A percentile compares a stretch with the other conserved stretches of the same genome.
Evolutionary conservation across 1,284 basidiomycete species (phyloP).

Genomic region (Cryptococcus sp.): DNA sequence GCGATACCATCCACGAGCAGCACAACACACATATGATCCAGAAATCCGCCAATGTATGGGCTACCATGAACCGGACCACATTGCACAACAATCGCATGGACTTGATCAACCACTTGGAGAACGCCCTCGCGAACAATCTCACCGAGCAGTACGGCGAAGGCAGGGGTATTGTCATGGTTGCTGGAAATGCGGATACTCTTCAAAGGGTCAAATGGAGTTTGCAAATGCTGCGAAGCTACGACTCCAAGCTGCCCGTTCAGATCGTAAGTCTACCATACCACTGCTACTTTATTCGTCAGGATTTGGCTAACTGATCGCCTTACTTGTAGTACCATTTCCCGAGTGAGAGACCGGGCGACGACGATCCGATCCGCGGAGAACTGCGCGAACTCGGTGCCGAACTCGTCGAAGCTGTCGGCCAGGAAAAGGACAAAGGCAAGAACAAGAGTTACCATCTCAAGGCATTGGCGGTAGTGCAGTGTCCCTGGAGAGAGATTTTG

Average conservation of each 20-base stretch:
- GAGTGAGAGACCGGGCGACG: conserved; percentile 46
- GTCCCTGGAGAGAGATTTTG: conserved; percentile 55
- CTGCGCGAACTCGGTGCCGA: conserved; percentile 48
- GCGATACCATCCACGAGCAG: conserved; percentile 42
- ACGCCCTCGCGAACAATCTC: conserved; percentile 25
- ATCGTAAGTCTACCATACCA: conserved; percentile 32
- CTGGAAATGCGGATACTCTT: conserved; percentile 58
- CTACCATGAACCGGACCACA: conserved; percentile 41
- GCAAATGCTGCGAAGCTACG: conserved; percentile 48
- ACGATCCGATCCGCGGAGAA: conserved; percentile 44
- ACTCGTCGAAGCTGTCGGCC: conserved; percentile 47
- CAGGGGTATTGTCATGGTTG: conserved; percentile 55
- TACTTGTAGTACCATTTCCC: conserved; percentile 52
- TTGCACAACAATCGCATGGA: conserved; percentile 44
- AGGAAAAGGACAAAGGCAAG: conserved; percentile 43
- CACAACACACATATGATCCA: conserved; percentile 52
- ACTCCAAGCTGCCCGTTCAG: conserved; percentile 51
- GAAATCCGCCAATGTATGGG: conserved; percentile 48
- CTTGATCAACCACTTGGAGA: conserved; percentile 48
- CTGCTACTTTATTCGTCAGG: conserved; percentile 8
- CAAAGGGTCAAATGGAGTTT: conserved; percentile 53
- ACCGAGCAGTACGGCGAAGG: conserved; percentile 38
- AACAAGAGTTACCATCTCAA: conserved; percentile 56
- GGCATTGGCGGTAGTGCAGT: conserved; percentile 54
- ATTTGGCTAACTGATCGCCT: not conserved